phyloP scores from a whole-genome alignment of 129 eudicot genomes.

The Sambucus nigra region DNA sequence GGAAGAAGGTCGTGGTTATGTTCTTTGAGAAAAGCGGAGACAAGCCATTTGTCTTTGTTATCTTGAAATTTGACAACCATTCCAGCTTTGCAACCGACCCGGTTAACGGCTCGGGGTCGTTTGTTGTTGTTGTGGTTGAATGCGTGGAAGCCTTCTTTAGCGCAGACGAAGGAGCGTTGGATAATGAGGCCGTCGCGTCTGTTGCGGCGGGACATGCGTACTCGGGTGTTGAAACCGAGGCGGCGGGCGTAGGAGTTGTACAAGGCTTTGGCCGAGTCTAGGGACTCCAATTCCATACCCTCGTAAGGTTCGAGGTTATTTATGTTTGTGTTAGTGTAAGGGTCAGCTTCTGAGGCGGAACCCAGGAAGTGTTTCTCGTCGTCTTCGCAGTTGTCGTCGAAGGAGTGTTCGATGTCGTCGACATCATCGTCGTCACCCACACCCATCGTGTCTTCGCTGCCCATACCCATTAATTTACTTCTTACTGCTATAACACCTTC shows the following conservation, averaged over 20 bases:
- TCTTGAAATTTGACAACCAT: constrained; percentile 20
- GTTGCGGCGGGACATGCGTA: constrained; percentile 28
- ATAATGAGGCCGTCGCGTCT: constrained; percentile 31
- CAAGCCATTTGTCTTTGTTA: constrained; percentile 20
- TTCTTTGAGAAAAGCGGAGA: constrained; percentile 19
- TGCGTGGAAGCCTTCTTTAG: constrained; percentile 27
- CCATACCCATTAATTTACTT: too few species aligned
- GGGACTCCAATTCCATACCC: constrained; percentile 40
- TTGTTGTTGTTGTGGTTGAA: constrained; percentile 16
- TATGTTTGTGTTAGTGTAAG: constrained; percentile 9
- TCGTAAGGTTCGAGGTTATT: constrained; percentile 22
- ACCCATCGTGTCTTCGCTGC: too few species aligned
- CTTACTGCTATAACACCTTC: too few species aligned
- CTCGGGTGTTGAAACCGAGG: constrained; percentile 31
- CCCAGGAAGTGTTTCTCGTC: constrained; percentile 7
- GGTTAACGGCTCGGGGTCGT: constrained; percentile 20
- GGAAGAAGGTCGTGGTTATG: constrained; percentile 37
- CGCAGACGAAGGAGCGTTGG: constrained; percentile 30
- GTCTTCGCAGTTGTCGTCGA: too few species aligned
- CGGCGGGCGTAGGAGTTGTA: constrained; percentile 37
- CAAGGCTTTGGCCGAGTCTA: constrained; percentile 31
- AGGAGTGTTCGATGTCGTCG: too few species aligned
- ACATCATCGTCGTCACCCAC: too few species aligned
- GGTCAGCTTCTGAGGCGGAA: neutral
- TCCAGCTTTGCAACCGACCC: constrained; percentile 37